Percentiles rank a stretch among this genome's conserved stretches.
Evolutionary conservation across 2,329 filamentous ascomycete genomes (phyloP).

Genomic region (Alternaria gansuensis): DNA sequence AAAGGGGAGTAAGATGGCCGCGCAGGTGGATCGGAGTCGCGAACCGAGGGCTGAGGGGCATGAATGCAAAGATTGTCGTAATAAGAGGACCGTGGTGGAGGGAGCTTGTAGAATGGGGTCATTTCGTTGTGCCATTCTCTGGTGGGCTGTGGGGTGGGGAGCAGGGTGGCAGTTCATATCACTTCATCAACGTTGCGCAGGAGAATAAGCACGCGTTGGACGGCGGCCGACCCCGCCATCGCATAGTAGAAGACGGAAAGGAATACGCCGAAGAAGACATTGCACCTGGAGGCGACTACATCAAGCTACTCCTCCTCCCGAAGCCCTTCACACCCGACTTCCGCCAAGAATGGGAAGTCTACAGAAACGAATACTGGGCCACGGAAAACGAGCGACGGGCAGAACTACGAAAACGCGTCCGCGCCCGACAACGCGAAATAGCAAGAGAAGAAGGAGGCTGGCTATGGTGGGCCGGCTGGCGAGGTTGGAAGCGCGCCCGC

Average conservation of each 20-base stretch:
- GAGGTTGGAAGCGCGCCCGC: slow-evolving; percentile 57
- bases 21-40: slow-evolving; percentile 87
- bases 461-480: slow-evolving; percentile 88
- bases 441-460: slow-evolving; percentile 74
- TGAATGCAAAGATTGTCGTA: slow-evolving; percentile 96
- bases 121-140: slow-evolving; percentile 79
- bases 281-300: slow-evolving; percentile 86
- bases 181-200: slow-evolving; percentile 72
- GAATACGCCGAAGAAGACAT: slow-evolving; percentile 84
- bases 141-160: slow-evolving; percentile 49
- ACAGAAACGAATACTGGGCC: slow-evolving; percentile 95
- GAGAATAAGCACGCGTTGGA: slow-evolving; percentile 44
- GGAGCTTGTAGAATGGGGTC: slow-evolving; percentile 75
- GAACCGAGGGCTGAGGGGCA: slow-evolving; percentile 86
- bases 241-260: slow-evolving; percentile 66
- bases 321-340: slow-evolving; percentile 97
- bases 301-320: slow-evolving; percentile 87
- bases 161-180: slow-evolving; percentile 73
- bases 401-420: slow-evolving; percentile 74
- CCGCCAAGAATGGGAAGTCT: slow-evolving; percentile 95
- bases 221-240: slow-evolving; percentile 36
- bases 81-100: slow-evolving; percentile 83
- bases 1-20: slow-evolving; percentile 93
- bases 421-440: slow-evolving; percentile 72
- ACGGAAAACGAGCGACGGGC: slow-evolving; percentile 90